Evolutionary conservation across 208 protist genomes (phyloP).

Genomic region (Acanthamoeba castellanii): DNA sequence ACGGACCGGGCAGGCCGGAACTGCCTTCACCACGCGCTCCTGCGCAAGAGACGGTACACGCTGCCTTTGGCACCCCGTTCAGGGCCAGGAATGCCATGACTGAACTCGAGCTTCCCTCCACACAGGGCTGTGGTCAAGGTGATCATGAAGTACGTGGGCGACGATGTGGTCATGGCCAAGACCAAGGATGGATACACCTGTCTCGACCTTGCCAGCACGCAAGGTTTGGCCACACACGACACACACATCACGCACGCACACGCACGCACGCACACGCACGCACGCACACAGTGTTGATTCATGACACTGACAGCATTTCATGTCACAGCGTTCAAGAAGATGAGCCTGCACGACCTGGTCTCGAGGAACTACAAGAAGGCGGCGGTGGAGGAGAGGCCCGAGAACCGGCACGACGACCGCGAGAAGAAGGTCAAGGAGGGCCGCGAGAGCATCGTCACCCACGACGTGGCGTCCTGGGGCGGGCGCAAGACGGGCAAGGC

Average conservation of each 20-base stretch:
- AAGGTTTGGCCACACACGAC: not conserved
- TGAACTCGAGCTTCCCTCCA: not conserved
- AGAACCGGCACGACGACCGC: not conserved
- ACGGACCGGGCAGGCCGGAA: not conserved
- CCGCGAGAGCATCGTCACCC: not conserved
- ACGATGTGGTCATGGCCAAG: not conserved
- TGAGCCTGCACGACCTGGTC: constrained; percentile 40
- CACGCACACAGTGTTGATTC: not conserved
- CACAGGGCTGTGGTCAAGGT: constrained; percentile 13
- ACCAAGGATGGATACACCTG: constrained; percentile 36
- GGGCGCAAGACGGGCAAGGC: constrained; percentile 1
- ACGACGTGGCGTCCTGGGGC: not conserved
- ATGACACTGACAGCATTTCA: not conserved
- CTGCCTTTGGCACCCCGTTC: not conserved
- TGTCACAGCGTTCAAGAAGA: not conserved
- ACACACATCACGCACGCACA: no score
- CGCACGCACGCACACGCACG: not conserved
- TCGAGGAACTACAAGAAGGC: not conserved
- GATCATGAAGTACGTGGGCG: constrained; percentile 23
- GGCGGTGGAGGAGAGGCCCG: constrained; percentile 18
- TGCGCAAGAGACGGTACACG: not conserved
- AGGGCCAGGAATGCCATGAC: not conserved
- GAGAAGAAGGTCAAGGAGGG: constrained; percentile 6
- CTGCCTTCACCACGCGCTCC: constrained; percentile 8
- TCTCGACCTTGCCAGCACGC: not conserved